Evolutionary conservation across 768 basidiomycete genomes (phyloP).

Genomic region (Tricholoma flavovirens): DNA sequence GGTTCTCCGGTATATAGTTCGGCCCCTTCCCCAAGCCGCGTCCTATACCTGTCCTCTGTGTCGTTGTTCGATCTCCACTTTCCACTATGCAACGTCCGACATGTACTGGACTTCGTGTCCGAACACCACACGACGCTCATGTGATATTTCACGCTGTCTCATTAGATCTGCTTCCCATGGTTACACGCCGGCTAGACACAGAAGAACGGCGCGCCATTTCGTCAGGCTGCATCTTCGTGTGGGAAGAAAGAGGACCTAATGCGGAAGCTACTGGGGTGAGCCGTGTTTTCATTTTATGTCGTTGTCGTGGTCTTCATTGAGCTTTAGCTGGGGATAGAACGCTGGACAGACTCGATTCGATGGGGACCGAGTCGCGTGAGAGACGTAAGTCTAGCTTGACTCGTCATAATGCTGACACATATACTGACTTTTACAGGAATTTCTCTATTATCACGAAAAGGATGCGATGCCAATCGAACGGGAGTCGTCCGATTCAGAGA

Average conservation of each 20-base stretch:
- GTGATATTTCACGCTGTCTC: conserved; percentile 71
- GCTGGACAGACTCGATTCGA: conserved; percentile 75
- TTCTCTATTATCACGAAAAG: conserved; percentile 71
- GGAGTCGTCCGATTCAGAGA: conserved; percentile 46
- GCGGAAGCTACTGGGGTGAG: conserved; percentile 62
- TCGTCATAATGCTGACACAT: conserved; percentile 2
- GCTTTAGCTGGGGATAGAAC: conserved; percentile 63
- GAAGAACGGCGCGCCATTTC: conserved; percentile 66
- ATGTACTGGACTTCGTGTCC: conserved; percentile 56
- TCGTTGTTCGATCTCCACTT: not conserved
- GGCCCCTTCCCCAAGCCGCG: not conserved
- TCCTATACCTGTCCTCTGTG: not conserved
- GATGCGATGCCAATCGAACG: conserved; percentile 42
- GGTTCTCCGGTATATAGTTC: conserved; percentile 13
- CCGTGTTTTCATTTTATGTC: conserved; percentile 8
- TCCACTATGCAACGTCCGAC: conserved; percentile 60
- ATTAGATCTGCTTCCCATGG: conserved; percentile 53
- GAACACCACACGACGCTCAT: conserved; percentile 62
- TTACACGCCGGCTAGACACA: conserved; percentile 65
- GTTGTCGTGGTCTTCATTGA: conserved; percentile 10
- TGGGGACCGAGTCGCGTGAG: conserved; percentile 79
- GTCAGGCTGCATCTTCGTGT: conserved; percentile 76
- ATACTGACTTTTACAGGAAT: conserved; percentile 44
- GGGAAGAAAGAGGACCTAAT: conserved; percentile 74
- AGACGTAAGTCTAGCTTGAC: conserved; percentile 44